phyloP scores from a whole-genome alignment of 2,329 filamentous ascomycete species.

The Arthrinium phaeospermum region DNA sequence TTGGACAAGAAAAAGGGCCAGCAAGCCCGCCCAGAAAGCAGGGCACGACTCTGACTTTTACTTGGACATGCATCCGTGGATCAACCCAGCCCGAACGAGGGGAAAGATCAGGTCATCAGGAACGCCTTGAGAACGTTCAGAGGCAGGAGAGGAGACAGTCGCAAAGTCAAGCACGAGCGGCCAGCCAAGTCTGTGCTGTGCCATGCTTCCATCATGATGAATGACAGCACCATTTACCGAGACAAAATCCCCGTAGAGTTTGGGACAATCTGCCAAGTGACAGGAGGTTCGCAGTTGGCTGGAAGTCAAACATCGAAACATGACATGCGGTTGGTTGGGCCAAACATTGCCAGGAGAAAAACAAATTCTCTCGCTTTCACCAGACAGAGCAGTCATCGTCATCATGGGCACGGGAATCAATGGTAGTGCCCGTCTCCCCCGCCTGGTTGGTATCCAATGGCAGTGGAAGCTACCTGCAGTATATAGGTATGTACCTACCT shows the following conservation, averaged over 20 bases:
- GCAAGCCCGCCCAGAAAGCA: neutral
- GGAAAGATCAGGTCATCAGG: conserved; percentile 13
- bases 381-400: neutral
- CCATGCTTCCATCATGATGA: conserved; percentile 11
- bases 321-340: conserved; percentile 2
- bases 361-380: neutral
- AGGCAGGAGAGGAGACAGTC: neutral
- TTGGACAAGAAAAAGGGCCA: neutral
- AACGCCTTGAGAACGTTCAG: neutral
- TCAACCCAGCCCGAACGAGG: conserved; percentile 2
- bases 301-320: conserved; percentile 15
- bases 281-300: neutral
- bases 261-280: conserved; percentile 7
- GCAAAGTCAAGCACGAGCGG: neutral
- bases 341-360: neutral
- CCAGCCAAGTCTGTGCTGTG: conserved; percentile 9
- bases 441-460: neutral
- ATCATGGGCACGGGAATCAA: neutral
- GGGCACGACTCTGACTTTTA: neutral
- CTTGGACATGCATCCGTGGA: neutral
- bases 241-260: neutral
- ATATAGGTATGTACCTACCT: neutral
- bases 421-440: neutral
- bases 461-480: neutral
- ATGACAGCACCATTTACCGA: conserved; percentile 9